Conservation (phyloP, 2,329 filamentous ascomycete species). For the Fusarium veterinarium region DNA sequence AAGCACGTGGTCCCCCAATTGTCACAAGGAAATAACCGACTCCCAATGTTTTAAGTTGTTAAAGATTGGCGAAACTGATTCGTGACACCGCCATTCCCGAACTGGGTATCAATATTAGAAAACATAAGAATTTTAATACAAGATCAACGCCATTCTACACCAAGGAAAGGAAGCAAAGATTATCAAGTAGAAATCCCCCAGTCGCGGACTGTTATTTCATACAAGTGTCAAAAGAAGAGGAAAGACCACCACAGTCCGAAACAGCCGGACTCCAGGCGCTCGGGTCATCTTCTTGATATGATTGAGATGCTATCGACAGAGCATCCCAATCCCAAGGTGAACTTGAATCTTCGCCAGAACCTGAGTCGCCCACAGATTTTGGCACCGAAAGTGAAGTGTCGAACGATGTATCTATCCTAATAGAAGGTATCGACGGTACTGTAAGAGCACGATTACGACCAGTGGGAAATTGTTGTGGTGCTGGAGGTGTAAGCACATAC, state of each 20-base stretch:
- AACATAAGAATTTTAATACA: neutral
- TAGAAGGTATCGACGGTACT: constrained; percentile 16
- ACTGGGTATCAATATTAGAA: constrained; percentile 6
- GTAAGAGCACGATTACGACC: constrained; percentile 12
- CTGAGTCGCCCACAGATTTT: constrained; percentile 17
- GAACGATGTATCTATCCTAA: constrained; percentile 25
- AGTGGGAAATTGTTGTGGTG: constrained; percentile 1
- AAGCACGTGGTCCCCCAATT: constrained; percentile 26
- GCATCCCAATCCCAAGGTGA: constrained; percentile 35
- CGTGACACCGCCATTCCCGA: constrained; percentile 4
- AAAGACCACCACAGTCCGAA: constrained; percentile 20
- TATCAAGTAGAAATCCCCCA: neutral
- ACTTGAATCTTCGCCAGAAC: constrained; percentile 29
- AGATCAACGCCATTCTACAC: neutral
- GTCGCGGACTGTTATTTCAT: constrained; percentile 13
- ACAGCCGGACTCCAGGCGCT: constrained; percentile 21
- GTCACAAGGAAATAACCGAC: constrained; percentile 33
- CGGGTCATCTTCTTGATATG: constrained; percentile 28
- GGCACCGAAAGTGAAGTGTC: constrained; percentile 3
- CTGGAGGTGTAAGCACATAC: constrained; percentile 3
- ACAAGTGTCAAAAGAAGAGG: constrained; percentile 18
- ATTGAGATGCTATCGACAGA: constrained; percentile 18
- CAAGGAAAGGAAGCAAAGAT: neutral
- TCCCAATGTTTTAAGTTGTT: neutral
- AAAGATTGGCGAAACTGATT: constrained; percentile 6